Conservation (phyloP, 2,329 filamentous ascomycete species). For the Tricladium varicosporioides region DNA sequence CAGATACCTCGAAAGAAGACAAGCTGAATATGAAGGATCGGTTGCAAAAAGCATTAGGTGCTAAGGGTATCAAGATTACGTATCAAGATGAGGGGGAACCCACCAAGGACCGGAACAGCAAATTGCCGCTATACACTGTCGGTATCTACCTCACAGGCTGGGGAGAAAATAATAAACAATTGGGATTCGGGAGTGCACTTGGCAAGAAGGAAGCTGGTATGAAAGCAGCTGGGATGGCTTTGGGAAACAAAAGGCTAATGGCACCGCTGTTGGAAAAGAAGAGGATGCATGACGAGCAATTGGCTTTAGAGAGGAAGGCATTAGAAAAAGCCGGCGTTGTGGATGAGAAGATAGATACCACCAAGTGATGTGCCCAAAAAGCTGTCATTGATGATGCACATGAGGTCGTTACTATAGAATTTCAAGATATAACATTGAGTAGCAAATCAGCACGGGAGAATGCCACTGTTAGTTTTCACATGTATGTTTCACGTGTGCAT, state of each 20-base stretch:
- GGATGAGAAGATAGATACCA: too few species aligned
- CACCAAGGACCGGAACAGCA: conserved; percentile 52
- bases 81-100: conserved; percentile 58
- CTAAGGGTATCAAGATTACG: conserved; percentile 52
- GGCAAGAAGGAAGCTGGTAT: conserved; percentile 69
- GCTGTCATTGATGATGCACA: neutral
- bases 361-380: neutral
- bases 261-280: conserved; percentile 46
- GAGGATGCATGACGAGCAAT: conserved; percentile 42
- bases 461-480: too few species aligned
- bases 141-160: conserved; percentile 66
- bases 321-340: conserved; percentile 7
- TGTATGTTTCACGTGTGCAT: neutral
- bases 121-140: conserved; percentile 58
- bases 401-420: too few species aligned
- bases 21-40: conserved; percentile 48
- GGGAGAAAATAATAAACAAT: conserved; percentile 59
- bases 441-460: too few species aligned
- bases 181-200: conserved; percentile 62
- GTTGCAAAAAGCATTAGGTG: conserved; percentile 50
- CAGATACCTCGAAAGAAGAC: too few species aligned
- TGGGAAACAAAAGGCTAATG: conserved; percentile 63
- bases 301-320: conserved; percentile 26
- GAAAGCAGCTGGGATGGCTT: conserved; percentile 61
- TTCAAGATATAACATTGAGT: too few species aligned